Conservation (phyloP, 2,329 filamentous ascomycete species). For the Pleurostoma richardsiae region DNA sequence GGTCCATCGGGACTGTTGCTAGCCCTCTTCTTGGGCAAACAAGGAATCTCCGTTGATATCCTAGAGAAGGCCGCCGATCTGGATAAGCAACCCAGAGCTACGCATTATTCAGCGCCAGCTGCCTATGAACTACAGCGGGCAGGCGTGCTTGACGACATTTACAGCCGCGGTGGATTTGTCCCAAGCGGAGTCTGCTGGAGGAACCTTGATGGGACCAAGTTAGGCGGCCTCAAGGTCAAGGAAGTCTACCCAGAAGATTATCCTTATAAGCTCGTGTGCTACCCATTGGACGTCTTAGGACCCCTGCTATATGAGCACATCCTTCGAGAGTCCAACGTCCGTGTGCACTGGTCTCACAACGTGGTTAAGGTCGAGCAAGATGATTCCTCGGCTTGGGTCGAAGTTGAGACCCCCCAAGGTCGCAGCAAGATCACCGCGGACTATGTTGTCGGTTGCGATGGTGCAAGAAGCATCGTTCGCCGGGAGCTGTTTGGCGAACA, state of each 20-base stretch:
- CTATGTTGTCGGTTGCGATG: conserved; percentile 42
- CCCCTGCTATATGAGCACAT: conserved; percentile 33
- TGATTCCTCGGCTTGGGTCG: conserved; percentile 20
- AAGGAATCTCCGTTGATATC: conserved; percentile 45
- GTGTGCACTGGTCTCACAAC: conserved; percentile 31
- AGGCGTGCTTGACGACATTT: conserved; percentile 21
- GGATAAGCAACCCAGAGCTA: conserved; percentile 22
- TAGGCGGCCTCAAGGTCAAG: conserved; percentile 8
- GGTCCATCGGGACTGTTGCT: conserved; percentile 47
- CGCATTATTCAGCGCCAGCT: conserved; percentile 19
- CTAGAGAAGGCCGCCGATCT: conserved; percentile 47
- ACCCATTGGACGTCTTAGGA: conserved; percentile 37
- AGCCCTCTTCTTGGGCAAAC: conserved; percentile 46
- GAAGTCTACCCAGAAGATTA: conserved; percentile 7
- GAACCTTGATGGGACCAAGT: conserved; percentile 11
- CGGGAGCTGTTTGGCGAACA: conserved; percentile 30
- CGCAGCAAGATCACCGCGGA: conserved; percentile 24
- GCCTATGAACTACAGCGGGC: conserved; percentile 18
- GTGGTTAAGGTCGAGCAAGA: conserved; percentile 30
- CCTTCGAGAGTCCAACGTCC: conserved; percentile 21
- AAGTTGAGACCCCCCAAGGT: conserved; percentile 16
- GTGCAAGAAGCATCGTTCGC: conserved; percentile 32
- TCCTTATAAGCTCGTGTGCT: conserved; percentile 26
- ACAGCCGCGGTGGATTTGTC: conserved; percentile 11
- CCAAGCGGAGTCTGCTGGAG: conserved; percentile 20